Conservation (phyloP, 306 rosid species). For the Dalbergia cochinchinensis region DNA sequence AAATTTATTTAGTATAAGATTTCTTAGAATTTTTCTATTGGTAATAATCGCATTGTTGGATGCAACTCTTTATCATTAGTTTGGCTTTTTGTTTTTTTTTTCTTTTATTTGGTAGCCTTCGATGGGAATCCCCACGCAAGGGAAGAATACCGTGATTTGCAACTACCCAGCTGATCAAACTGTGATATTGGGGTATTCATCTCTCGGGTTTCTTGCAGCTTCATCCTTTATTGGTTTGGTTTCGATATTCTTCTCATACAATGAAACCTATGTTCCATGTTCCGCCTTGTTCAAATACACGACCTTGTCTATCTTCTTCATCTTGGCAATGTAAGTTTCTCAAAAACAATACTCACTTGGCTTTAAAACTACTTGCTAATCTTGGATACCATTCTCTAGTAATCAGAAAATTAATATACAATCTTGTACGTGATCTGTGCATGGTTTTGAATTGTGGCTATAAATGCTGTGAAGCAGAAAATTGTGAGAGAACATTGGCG, state of each 20-base stretch:
- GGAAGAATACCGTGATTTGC: constrained; percentile 28
- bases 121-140: constrained; percentile 20
- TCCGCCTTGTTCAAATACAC: background rate
- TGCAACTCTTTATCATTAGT: background rate
- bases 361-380: background rate
- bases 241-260: constrained; percentile 25
- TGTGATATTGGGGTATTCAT: constrained; percentile 26
- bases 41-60: background rate
- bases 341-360: background rate
- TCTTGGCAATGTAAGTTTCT: constrained; percentile 26
- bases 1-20: background rate
- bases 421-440: too few species aligned
- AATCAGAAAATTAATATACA: too few species aligned
- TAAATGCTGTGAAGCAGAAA: too few species aligned
- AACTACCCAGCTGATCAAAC: constrained; percentile 31
- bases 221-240: background rate
- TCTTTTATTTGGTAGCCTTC: too few species aligned
- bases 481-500: too few species aligned
- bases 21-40: background rate
- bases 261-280: constrained; percentile 18
- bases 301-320: constrained; percentile 19
- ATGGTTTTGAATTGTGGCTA: too few species aligned
- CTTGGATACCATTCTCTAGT: background rate
- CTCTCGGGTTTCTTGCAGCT: constrained; percentile 1
- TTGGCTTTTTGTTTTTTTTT: background rate